Evolutionary conservation across 305 asterid genomes (phyloP).

Genomic region (Fraxinus sp.): DNA sequence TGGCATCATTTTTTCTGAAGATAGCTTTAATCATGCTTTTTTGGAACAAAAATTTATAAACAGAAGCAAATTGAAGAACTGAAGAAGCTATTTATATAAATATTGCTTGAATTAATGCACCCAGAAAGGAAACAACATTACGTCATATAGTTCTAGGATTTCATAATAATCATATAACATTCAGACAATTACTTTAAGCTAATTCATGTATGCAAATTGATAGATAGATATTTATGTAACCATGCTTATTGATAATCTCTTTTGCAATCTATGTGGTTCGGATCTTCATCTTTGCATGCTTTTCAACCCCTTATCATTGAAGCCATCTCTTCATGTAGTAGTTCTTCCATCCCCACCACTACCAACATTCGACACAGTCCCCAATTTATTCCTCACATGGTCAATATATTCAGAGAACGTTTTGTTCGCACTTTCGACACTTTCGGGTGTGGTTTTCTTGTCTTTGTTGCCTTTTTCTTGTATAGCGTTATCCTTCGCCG

Average conservation of each 20-base stretch:
- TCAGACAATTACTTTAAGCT: not conserved
- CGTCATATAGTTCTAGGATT: not conserved
- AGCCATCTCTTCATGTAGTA: constrained; percentile 48
- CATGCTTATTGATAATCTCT: not conserved
- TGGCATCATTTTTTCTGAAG: not conserved
- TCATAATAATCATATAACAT: not conserved
- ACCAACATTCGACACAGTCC: constrained; percentile 19
- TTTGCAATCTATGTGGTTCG: constrained; percentile 24
- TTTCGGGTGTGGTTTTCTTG: not conserved
- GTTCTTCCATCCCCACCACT: constrained; percentile 1
- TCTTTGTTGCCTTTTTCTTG: not conserved
- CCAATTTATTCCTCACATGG: constrained; percentile 33
- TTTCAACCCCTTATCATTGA: constrained; percentile 40
- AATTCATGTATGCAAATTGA: not conserved
- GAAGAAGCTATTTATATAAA: not conserved
- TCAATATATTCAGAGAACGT: constrained; percentile 34
- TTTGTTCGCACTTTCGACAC: not conserved
- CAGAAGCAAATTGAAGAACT: not conserved
- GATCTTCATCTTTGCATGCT: constrained; percentile 41
- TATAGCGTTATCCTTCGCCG: not conserved
- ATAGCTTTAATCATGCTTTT: not conserved
- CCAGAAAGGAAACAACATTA: not conserved
- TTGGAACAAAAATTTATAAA: not conserved
- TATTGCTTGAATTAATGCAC: not conserved
- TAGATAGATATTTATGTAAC: not conserved